A percentile compares a stretch with the other conserved stretches of the same genome.
These are phyloP conservation scores for Coniochaeta hoffmannii DNA, from an alignment of 2,329 filamentous ascomycete species.

Conservation along the genomic window DNA sequence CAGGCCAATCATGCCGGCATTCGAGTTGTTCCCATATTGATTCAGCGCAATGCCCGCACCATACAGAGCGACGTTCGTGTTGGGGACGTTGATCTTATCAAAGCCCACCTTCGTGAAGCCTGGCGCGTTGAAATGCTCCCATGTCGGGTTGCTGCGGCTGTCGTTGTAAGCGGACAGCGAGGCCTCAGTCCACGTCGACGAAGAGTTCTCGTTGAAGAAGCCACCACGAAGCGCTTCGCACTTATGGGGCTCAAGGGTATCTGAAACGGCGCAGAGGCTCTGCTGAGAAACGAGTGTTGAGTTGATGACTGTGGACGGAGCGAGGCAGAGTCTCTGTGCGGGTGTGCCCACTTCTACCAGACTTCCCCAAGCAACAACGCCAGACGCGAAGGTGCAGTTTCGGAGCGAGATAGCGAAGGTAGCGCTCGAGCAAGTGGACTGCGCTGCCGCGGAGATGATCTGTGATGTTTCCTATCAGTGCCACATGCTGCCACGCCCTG, in stretches of 20 bases:
- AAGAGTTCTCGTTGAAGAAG: constrained; percentile 9
- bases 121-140: constrained; percentile 7
- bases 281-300: constrained; percentile 7
- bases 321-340: constrained; percentile 6
- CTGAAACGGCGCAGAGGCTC: constrained; percentile 5
- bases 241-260: constrained; percentile 4
- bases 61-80: constrained; percentile 5
- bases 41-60: constrained; percentile 6
- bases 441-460: not conserved
- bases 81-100: constrained; percentile 6
- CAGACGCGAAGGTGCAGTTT: constrained; percentile 6
- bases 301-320: constrained; percentile 7
- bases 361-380: constrained; percentile 4
- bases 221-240: constrained; percentile 7
- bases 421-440: constrained; percentile 1
- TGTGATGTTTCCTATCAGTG: not conserved
- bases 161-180: constrained; percentile 3
- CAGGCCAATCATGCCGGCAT: constrained; percentile 7
- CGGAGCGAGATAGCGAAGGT: constrained; percentile 5
- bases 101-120: constrained; percentile 7
- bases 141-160: constrained; percentile 7
- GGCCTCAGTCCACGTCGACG: constrained; percentile 7
- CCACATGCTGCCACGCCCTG: not conserved
- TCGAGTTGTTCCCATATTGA: constrained; percentile 8
- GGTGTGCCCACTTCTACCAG: constrained; percentile 7